Percentiles rank a stretch among this genome's conserved stretches.
Evolutionary conservation across 768 basidiomycete species (phyloP).

Genomic region (Mycena galopus): DNA sequence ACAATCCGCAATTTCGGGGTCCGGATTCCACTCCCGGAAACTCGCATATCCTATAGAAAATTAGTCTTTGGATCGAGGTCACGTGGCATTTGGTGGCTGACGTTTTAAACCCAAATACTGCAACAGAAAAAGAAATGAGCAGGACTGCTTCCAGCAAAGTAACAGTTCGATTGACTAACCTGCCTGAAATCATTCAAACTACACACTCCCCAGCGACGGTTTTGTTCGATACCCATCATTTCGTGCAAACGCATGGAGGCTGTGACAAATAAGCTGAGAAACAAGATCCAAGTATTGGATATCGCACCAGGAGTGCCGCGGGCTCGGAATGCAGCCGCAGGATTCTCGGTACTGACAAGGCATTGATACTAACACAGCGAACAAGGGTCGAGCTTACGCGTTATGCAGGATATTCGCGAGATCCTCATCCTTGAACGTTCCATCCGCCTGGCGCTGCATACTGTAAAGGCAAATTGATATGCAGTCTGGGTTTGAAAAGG

Average conservation of each 20-base stretch:
- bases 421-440: constrained; percentile 76
- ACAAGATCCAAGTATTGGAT: background rate
- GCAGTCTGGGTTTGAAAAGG: background rate
- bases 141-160: background rate
- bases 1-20: constrained; percentile 74
- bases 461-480: constrained; percentile 48
- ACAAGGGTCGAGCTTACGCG: constrained; percentile 61
- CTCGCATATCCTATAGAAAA: constrained; percentile 66
- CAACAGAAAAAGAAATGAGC: background rate
- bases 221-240: constrained; percentile 87
- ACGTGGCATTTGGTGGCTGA: constrained; percentile 47
- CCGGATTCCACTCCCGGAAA: constrained; percentile 88
- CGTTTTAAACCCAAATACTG: constrained; percentile 84
- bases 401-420: constrained; percentile 76
- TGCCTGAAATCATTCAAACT: constrained; percentile 87
- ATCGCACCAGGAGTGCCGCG: constrained; percentile 73
- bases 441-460: constrained; percentile 70
- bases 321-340: constrained; percentile 82
- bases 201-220: constrained; percentile 84
- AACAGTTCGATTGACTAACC: constrained; percentile 44
- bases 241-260: constrained; percentile 82
- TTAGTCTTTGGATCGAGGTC: background rate
- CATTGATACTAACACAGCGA: background rate
- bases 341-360: constrained; percentile 70
- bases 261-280: background rate